phyloP scores from a whole-genome alignment of 1,139 yeast genomes.

The Taphrina pruni region DNA sequence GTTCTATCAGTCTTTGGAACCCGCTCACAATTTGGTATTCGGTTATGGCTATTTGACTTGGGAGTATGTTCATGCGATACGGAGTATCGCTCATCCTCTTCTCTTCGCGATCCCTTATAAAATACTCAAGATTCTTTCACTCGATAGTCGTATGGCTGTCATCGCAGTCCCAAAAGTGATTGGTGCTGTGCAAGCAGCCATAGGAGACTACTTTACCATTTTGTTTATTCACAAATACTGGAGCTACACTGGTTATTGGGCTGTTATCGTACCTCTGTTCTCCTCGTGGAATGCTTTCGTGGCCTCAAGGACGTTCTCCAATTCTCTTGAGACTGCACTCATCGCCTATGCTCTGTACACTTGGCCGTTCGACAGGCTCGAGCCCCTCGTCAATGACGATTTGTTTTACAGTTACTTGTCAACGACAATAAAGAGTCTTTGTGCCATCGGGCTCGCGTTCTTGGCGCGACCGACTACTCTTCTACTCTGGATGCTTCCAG shows the following conservation, averaged over 20 bases:
- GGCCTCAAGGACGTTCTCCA: slow-evolving; percentile 82
- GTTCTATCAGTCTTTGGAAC: slow-evolving; percentile 89
- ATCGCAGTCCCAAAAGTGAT: slow-evolving; percentile 62
- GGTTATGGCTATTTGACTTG: slow-evolving; percentile 89
- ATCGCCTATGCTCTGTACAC: slow-evolving; percentile 71
- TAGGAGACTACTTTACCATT: slow-evolving; percentile 62
- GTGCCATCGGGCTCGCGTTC: slow-evolving; percentile 57
- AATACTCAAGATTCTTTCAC: slow-evolving; percentile 49
- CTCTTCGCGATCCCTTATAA: slow-evolving; percentile 61
- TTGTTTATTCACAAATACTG: slow-evolving; percentile 48
- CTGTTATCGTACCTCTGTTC: slow-evolving; percentile 19
- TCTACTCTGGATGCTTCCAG: slow-evolving; percentile 66
- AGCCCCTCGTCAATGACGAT: slow-evolving; percentile 40
- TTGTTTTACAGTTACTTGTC: slow-evolving; percentile 40
- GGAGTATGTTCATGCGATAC: slow-evolving; percentile 84
- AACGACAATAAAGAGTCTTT: slow-evolving; percentile 17
- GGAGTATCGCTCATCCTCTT: slow-evolving; percentile 82
- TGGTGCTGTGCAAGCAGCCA: slow-evolving; percentile 72
- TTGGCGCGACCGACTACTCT: slow-evolving; percentile 84
- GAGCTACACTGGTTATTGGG: slow-evolving; percentile 45
- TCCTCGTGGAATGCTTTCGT: slow-evolving; percentile 66
- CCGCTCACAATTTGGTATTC: slow-evolving; percentile 76
- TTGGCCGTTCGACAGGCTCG: slow-evolving; percentile 62
- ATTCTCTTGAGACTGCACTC: slow-evolving; percentile 75
- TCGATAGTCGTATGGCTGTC: slow-evolving; percentile 54